These are phyloP conservation scores for Lunularia cruciata DNA, from an alignment of 225 moss, liverwort and hornwort species.

Conservation along the genomic window DNA sequence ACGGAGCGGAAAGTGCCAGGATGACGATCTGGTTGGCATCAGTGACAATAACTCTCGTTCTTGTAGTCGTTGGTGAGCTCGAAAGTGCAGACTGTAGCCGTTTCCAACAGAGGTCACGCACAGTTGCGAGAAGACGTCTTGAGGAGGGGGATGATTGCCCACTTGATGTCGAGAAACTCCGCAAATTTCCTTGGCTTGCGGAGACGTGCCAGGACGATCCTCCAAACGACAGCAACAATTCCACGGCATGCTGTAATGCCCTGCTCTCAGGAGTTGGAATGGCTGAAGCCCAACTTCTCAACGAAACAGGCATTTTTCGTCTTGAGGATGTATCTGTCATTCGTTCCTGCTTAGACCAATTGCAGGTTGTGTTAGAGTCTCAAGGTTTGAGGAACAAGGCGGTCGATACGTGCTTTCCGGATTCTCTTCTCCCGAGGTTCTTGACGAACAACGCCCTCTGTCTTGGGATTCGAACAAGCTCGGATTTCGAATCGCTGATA, in stretches of 20 bases:
- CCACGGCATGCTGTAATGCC: constrained; percentile 18
- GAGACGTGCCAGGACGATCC: constrained; percentile 5
- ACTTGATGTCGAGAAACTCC: constrained; percentile 13
- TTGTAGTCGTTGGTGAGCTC: background rate
- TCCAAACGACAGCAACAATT: background rate
- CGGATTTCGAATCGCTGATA: constrained; percentile 4
- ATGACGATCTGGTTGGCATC: background rate
- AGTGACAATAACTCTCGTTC: background rate
- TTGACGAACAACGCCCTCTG: constrained; percentile 13
- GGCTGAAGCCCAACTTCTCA: constrained; percentile 16
- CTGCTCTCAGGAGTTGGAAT: constrained; percentile 20
- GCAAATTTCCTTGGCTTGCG: constrained; percentile 3
- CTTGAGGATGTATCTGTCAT: background rate
- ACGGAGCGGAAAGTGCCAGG: background rate
- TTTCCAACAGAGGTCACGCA: too few species aligned
- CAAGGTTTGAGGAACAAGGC: constrained; percentile 9
- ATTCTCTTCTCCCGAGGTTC: background rate
- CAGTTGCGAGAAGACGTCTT: too few species aligned
- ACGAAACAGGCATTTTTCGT: constrained; percentile 14
- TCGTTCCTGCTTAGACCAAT: background rate
- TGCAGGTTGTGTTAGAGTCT: constrained; percentile 5
- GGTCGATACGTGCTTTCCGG: constrained; percentile 11
- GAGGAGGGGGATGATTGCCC: background rate
- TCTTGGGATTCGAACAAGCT: background rate
- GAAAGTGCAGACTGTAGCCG: background rate